A percentile compares a stretch with the other conserved stretches of the same genome.
These are phyloP conservation scores for Capsicum pubescens DNA, from an alignment of 257 asterid genomes.

Conservation along the genomic window DNA sequence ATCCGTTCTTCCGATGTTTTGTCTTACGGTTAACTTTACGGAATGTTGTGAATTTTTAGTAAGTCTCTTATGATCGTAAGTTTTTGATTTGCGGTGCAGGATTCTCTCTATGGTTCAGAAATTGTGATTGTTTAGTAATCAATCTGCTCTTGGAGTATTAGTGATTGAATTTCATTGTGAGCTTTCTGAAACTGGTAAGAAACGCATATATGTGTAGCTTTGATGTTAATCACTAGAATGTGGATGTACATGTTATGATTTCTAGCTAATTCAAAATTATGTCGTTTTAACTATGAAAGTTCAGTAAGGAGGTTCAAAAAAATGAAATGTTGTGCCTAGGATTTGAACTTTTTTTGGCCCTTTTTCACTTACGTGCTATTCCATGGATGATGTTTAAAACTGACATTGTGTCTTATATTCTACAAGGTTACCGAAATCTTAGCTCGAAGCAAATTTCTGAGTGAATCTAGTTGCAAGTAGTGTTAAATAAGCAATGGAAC, in stretches of 20 bases:
- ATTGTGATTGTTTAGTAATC: not conserved
- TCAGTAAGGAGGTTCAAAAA: too few relatives aligned
- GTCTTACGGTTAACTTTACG: not conserved
- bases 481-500: slow-evolving; percentile 55
- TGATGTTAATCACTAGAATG: too few relatives aligned
- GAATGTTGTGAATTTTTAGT: not conserved
- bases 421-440: not conserved
- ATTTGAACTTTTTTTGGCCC: not conserved
- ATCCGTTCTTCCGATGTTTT: not conserved
- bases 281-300: not conserved
- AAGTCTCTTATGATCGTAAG: not conserved
- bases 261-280: not conserved
- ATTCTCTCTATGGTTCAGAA: not conserved
- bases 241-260: not conserved
- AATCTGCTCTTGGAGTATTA: not conserved
- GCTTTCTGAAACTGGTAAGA: not conserved
- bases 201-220: not conserved
- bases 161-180: not conserved
- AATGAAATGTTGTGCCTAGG: too few relatives aligned
- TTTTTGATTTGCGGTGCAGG: not conserved
- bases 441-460: not conserved
- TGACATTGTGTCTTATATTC: not conserved
- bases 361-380: not conserved
- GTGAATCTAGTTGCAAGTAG: not conserved
- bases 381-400: not conserved